Evolutionary conservation across 2,329 filamentous ascomycete species (phyloP).

Genomic region (Grosmannia huntii): DNA sequence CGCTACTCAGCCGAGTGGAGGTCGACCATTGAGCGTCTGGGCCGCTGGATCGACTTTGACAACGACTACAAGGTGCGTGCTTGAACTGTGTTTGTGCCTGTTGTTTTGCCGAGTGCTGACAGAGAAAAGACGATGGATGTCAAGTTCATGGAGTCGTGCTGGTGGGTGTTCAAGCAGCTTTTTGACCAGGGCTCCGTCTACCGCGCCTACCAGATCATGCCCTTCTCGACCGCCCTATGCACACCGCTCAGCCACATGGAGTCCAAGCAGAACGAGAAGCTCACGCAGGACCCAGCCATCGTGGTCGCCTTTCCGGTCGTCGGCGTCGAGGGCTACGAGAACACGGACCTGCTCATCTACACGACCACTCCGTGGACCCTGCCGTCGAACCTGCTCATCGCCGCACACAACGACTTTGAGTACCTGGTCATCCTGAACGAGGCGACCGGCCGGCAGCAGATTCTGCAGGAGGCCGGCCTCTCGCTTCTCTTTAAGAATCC

Average conservation of each 20-base stretch:
- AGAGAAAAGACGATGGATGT: constrained; percentile 69
- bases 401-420: constrained; percentile 63
- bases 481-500: constrained; percentile 83
- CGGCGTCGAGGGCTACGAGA: constrained; percentile 63
- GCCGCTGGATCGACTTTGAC: constrained; percentile 96
- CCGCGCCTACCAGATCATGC: constrained; percentile 84
- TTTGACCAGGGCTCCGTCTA: constrained; percentile 86
- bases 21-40: constrained; percentile 72
- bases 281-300: constrained; percentile 80
- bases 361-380: constrained; percentile 77
- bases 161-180: constrained; percentile 94
- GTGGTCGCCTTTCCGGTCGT: constrained; percentile 79
- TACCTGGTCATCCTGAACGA: constrained; percentile 80
- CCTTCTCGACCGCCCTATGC: constrained; percentile 81
- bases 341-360: constrained; percentile 70
- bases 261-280: constrained; percentile 88
- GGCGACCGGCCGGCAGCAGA: constrained; percentile 68
- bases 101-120: constrained; percentile 1
- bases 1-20: constrained; percentile 80
- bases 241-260: constrained; percentile 91
- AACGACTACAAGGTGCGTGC: constrained; percentile 74
- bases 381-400: constrained; percentile 62
- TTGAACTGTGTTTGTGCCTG: not conserved
- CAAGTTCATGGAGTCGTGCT: constrained; percentile 90
- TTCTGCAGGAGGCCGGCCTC: constrained; percentile 71